phyloP scores from a whole-genome alignment of 1,139 yeast genomes.

The Debaryomycetaceae sp. region DNA sequence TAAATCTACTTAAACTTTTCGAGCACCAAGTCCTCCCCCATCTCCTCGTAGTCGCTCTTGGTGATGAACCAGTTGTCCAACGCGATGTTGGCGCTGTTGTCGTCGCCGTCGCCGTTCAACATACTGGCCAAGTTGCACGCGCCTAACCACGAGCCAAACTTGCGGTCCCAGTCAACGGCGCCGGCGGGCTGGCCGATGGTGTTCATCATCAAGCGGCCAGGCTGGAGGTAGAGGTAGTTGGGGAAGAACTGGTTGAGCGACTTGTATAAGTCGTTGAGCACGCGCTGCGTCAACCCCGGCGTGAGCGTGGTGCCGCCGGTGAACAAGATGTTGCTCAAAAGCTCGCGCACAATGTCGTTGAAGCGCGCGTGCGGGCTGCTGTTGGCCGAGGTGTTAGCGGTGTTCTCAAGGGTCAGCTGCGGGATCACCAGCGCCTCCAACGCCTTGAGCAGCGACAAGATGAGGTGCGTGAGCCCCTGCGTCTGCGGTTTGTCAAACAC shows the following conservation, averaged over 20 bases:
- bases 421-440: constrained; percentile 31
- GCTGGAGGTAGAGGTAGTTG: constrained; percentile 32
- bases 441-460: constrained; percentile 34
- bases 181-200: constrained; percentile 20
- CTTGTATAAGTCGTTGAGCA: constrained; percentile 54
- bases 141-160: constrained; percentile 61
- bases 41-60: constrained; percentile 55
- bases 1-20: constrained; percentile 47
- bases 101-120: constrained; percentile 39
- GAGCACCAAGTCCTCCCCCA: constrained; percentile 52
- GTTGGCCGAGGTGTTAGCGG: constrained; percentile 15
- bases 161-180: constrained; percentile 46
- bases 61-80: constrained; percentile 53
- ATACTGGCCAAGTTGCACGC: constrained; percentile 59
- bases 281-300: constrained; percentile 57
- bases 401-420: constrained; percentile 8
- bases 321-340: constrained; percentile 57
- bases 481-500: constrained; percentile 34
- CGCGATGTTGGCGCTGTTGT: constrained; percentile 40
- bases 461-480: constrained; percentile 40
- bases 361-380: constrained; percentile 30
- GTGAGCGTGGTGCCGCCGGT: constrained; percentile 64
- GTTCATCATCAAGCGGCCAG: constrained; percentile 15
- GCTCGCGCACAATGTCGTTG: constrained; percentile 37
- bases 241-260: constrained; percentile 45